Evolutionary conservation across 345 rosid genomes (phyloP), one percentile per base, ranked within the genome.

Genomic region (Arabis hirsuta): DNA sequence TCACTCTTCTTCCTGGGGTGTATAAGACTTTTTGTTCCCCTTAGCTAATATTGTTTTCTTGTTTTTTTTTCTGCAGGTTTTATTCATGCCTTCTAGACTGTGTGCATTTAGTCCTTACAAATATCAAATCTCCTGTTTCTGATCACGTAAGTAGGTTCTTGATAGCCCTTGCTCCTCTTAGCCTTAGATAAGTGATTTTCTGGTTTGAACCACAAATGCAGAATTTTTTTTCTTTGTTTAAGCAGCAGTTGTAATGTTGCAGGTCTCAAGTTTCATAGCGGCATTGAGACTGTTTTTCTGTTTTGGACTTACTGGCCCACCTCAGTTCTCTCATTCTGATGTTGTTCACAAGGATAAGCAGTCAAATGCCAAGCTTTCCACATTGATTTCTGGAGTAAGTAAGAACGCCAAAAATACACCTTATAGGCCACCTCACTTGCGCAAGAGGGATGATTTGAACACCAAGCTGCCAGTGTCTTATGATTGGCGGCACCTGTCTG

Each of bases 371-470:
- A 45, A 22, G 55, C 78, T 62, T 76, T 78, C 71, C 70, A 77
- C 80, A 62, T 78, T 77, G 65, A 62, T 65, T 70, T 67, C 77
- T 53, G 79, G 80, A 74, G 86, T 74, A 73, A 74, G 74, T 58
- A 58, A 22, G 55, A 79, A 62, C 61, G 73, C 79, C 75, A 71
- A 73, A 32, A 72, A 46, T 73, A 78, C 81, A 77, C 90, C 88
- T 41, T 91, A 89, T 78, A 84, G 92, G 80, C 98, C 98, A 79
- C 97, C 97, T 7, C 98, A 91, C 79, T 79, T 91, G 82, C 87
- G 98, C 71, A 86, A 88, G 79, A 89, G 72, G 81, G 91, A 82
- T 14, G 74, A 59, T 69, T 63, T 77, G 48, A 70, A 48, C 58
- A 54, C 69, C 63, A 83, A 78, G 78, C 82, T 62, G 78, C 68